Base-by-base conservation (phyloP, 148 eudicot genomes). In the Tetragonia tetragonoides region DNA sequence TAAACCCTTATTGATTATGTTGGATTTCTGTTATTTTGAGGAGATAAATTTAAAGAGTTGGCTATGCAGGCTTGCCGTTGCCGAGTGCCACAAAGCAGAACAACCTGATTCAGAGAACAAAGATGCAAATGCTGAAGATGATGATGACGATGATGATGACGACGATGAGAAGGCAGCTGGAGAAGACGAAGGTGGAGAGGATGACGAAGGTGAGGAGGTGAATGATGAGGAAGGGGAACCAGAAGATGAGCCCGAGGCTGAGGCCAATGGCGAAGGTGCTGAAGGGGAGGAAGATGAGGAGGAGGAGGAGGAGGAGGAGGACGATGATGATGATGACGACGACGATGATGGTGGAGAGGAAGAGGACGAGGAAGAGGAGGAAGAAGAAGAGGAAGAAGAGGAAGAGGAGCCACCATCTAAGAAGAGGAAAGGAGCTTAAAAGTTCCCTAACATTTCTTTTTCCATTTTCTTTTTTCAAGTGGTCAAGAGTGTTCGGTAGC, bases 371-470 rank as follows among this genome's bases (percentile, higher is more conserved):
- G 86, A 76, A 0, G 83, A 80, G 5, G 85, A 71, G 7, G 85
- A 72, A 14, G 84, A 81, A 23, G 80, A 81, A 17, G 84, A 82
- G 7, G 79, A 81, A 51, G 83, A 81, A 37, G 83, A 81, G 34
- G 76, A 72, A 68, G 86, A 83, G 78, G 80, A 81, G 61, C 86
- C 83, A 53, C 86, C 86, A 44, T 23, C 84, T 64, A 84, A 84
- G 86, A 81, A 84, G 81, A 84, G 86, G 81, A 84, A 84, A 78
- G 84, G 86, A 62, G 77, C 79, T 11, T 77, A 67, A 77, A 61
- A 12, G 12, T 10, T 0, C 68, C 57, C 68, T 72, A 42, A 38
- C 71, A 37, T 6, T 64, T 21, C 73, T 53, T 78, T 72, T 78
- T 41, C 6, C 12, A 0, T 59, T 38, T 34, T 34, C 38, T 11